A percentile compares a stretch with the other conserved stretches of the same genome.
These are phyloP conservation scores for Berberis vulgaris DNA, from an alignment of 164 flowering plant genomes.

Conservation along the genomic window DNA sequence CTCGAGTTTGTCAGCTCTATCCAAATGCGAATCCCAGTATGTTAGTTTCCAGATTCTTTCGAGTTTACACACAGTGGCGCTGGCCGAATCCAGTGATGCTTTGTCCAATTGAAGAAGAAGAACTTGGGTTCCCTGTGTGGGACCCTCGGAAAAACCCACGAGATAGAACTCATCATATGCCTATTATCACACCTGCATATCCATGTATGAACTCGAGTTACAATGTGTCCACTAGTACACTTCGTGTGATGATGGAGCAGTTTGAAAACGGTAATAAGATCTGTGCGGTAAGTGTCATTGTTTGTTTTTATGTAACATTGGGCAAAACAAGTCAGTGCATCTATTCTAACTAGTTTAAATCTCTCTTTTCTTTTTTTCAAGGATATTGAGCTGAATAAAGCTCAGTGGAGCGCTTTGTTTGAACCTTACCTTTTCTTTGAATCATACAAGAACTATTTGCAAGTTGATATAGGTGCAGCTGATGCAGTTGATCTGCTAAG, in stretches of 20 bases:
- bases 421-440: constrained; percentile 88
- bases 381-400: constrained; percentile 81
- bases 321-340: too few relatives aligned
- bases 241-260: constrained; percentile 92
- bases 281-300: constrained; percentile 50
- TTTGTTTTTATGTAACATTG: too few relatives aligned
- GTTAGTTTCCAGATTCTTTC: constrained; percentile 86
- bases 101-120: constrained; percentile 79
- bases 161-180: constrained; percentile 89
- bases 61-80: constrained; percentile 97
- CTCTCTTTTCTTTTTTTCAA: constrained; percentile 14
- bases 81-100: constrained; percentile 99
- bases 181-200: constrained; percentile 96
- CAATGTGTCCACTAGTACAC: constrained; percentile 89
- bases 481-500: constrained; percentile 74
- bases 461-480: constrained; percentile 85
- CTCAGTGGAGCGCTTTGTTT: constrained; percentile 71
- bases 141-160: constrained; percentile 88
- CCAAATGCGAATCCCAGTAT: constrained; percentile 94
- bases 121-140: constrained; percentile 86
- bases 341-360: not conserved
- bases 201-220: constrained; percentile 99
- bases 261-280: constrained; percentile 68
- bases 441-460: constrained; percentile 82
- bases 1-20: constrained; percentile 90